Percentiles rank a stretch among this genome's conserved stretches.
phyloP scores from a whole-genome alignment of 495 filamentous ascomycete genomes.

The Tetracladium marchalianum region DNA sequence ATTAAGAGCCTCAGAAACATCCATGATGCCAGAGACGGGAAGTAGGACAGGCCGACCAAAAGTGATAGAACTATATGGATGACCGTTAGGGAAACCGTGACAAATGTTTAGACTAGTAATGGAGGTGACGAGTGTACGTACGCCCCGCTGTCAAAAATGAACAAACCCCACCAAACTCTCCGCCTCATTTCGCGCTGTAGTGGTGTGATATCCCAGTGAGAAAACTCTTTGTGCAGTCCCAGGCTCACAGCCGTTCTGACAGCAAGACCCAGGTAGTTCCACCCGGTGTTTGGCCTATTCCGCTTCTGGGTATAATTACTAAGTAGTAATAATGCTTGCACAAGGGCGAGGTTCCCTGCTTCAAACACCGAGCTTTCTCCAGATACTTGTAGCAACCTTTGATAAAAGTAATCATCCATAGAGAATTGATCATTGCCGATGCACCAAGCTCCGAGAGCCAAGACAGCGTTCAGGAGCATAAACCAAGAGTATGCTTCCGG shows the following conservation, averaged over 20 bases:
- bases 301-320: constrained; percentile 46
- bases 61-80: constrained; percentile 12
- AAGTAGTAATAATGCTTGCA: constrained; percentile 39
- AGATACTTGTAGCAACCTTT: constrained; percentile 31
- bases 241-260: constrained; percentile 43
- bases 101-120: no score
- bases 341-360: constrained; percentile 40
- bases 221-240: constrained; percentile 46
- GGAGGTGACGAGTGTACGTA: no score
- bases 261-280: constrained; percentile 42
- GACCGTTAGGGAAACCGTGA: no score
- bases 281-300: constrained; percentile 45
- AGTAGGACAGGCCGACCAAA: constrained; percentile 30
- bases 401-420: constrained; percentile 38
- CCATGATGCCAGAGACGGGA: constrained; percentile 38
- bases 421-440: constrained; percentile 37
- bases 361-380: constrained; percentile 32
- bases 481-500: constrained; percentile 40
- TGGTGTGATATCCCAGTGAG: constrained; percentile 41
- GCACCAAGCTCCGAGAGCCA: constrained; percentile 40
- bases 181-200: constrained; percentile 27
- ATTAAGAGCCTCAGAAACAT: constrained; percentile 33
- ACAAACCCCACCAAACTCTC: constrained; percentile 22
- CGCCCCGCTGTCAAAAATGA: constrained; percentile 21
- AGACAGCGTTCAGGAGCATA: constrained; percentile 38